These are phyloP conservation scores for Venturia aucupariae DNA, from an alignment of 2,329 filamentous ascomycete genomes.

Conservation along the genomic window DNA sequence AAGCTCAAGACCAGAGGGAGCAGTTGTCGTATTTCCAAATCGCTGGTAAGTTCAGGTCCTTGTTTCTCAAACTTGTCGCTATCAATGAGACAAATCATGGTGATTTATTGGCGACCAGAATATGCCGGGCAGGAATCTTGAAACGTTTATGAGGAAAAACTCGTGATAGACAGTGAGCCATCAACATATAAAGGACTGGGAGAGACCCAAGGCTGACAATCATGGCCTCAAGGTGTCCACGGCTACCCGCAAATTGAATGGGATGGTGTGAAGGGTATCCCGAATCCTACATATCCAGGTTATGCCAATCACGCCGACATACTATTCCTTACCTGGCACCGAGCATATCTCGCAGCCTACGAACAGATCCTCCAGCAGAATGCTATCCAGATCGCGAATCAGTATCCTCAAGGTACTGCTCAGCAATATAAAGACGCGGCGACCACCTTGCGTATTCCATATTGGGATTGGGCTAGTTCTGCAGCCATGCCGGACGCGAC, in stretches of 20 bases:
- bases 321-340: slow-evolving; percentile 9
- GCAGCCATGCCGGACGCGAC: not conserved
- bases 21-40: slow-evolving; percentile 7
- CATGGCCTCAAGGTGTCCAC: not conserved
- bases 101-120: too few species aligned
- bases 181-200: too few species aligned
- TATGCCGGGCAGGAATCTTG: too few species aligned
- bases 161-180: too few species aligned
- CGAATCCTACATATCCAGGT: not conserved
- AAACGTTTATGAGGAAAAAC: too few species aligned
- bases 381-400: slow-evolving; percentile 8
- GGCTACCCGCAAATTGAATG: slow-evolving; percentile 8
- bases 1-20: not conserved
- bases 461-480: slow-evolving; percentile 12
- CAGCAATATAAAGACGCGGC: slow-evolving; percentile 6
- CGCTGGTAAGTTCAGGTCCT: not conserved
- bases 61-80: not conserved
- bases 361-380: slow-evolving; percentile 9
- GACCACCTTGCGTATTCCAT: slow-evolving; percentile 8
- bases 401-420: not conserved
- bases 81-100: too few species aligned
- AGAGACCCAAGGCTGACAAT: not conserved
- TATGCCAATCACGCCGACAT: not conserved
- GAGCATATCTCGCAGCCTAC: slow-evolving; percentile 3
- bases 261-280: not conserved